Percentiles rank a stretch among this genome's conserved stretches.
Evolutionary conservation across 1,139 yeast genomes (phyloP).

Genomic region (Hanseniaspora gamundiae): DNA sequence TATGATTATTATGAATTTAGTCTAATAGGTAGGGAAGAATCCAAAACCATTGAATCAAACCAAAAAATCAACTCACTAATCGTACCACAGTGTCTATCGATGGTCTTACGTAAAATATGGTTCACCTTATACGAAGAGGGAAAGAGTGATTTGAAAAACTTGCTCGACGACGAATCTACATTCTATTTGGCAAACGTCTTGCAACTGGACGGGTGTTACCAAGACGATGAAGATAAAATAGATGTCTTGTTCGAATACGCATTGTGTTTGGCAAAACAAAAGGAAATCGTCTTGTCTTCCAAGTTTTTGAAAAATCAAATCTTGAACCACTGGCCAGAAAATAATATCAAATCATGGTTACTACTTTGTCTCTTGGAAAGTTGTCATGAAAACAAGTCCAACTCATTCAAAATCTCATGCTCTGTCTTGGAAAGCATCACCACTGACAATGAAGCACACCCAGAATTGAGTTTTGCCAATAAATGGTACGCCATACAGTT

Average conservation of each 20-base stretch:
- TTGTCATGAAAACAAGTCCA: conserved; percentile 37
- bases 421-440: conserved; percentile 28
- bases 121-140: conserved; percentile 13
- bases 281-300: conserved; percentile 26
- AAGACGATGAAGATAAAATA: conserved; percentile 4
- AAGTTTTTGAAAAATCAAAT: conserved; percentile 26
- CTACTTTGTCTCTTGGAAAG: conserved; percentile 40
- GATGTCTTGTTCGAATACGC: conserved; percentile 27
- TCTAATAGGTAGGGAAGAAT: conserved; percentile 2
- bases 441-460: conserved; percentile 15
- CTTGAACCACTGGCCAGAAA: conserved; percentile 29
- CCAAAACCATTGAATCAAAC: conserved; percentile 15
- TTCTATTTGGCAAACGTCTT: conserved; percentile 20
- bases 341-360: conserved; percentile 37
- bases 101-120: conserved; percentile 17
- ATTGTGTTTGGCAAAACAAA: conserved; percentile 24
- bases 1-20: neutral
- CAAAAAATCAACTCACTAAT: conserved; percentile 12
- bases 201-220: conserved; percentile 9
- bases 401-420: conserved; percentile 32
- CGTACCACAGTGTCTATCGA: conserved; percentile 15
- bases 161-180: conserved; percentile 22
- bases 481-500: conserved; percentile 54
- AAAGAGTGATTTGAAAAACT: conserved; percentile 10
- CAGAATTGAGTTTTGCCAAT: conserved; percentile 25